phyloP scores from a whole-genome alignment of 2,329 filamentous ascomycete species.

The Furcasterigmium sp. region DNA sequence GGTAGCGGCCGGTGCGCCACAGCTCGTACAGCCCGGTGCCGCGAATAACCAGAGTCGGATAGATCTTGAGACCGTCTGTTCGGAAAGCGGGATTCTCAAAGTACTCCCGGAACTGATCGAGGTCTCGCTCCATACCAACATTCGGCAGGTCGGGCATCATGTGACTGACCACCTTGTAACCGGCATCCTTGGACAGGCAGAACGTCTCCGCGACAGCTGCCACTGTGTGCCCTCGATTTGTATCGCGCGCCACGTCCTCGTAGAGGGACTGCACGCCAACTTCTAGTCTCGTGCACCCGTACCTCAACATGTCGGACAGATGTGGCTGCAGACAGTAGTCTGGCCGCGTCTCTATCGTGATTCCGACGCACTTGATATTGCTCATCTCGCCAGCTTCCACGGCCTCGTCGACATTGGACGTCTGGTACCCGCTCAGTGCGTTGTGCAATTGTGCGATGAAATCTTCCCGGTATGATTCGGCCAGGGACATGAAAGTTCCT shows the following conservation, averaged over 20 bases:
- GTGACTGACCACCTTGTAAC: constrained; percentile 97
- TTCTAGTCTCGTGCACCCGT: constrained; percentile 91
- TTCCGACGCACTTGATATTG: constrained; percentile 95
- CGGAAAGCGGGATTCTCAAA: constrained; percentile 95
- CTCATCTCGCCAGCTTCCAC: constrained; percentile 94
- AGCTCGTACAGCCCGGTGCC: constrained; percentile 95
- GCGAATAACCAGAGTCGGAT: constrained; percentile 93
- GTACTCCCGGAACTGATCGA: constrained; percentile 96
- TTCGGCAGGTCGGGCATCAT: constrained; percentile 99
- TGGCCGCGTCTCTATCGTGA: constrained; percentile 94
- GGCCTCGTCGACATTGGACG: constrained; percentile 89
- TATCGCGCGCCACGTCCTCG: constrained; percentile 96
- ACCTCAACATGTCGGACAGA: constrained; percentile 92
- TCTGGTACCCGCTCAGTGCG: constrained; percentile 92
- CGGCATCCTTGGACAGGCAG: constrained; percentile 93
- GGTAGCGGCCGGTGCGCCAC: constrained; percentile 94
- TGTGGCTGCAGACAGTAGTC: constrained; percentile 98
- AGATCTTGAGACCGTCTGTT: constrained; percentile 96
- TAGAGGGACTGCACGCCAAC: constrained; percentile 96
- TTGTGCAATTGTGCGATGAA: constrained; percentile 97
- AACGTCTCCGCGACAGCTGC: constrained; percentile 95
- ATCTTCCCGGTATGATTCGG: constrained; percentile 81
- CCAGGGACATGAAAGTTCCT: constrained; percentile 96
- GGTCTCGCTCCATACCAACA: constrained; percentile 94
- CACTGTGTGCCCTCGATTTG: constrained; percentile 94